Conservation (phyloP, 2,329 filamentous ascomycete genomes). For the Ascochyta rabiei region DNA sequence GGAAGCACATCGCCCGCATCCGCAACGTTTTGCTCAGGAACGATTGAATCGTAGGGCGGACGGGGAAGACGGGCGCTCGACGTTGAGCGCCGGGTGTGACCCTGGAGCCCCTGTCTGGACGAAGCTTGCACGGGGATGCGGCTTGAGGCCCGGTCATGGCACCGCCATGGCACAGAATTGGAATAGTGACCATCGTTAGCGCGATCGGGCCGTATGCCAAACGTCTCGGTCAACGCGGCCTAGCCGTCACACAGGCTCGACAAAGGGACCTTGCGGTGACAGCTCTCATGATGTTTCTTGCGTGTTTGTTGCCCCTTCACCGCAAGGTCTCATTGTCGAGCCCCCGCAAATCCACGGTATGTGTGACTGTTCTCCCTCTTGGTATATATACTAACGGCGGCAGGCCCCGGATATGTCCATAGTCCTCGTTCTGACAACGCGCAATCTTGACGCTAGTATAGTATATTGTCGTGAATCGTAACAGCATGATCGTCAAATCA, state of each 20-base stretch:
- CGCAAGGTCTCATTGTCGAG: conserved; percentile 17
- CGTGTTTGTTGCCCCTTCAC: conserved; percentile 34
- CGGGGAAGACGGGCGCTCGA: conserved; percentile 35
- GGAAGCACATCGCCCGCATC: conserved; percentile 24
- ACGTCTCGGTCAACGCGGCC: conserved; percentile 34
- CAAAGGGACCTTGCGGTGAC: conserved; percentile 38
- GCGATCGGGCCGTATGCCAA: conserved; percentile 34
- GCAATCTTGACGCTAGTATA: conserved; percentile 29
- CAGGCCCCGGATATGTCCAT: conserved; percentile 29
- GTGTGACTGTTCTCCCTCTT: conserved; percentile 25
- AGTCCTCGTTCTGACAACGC: conserved; percentile 25
- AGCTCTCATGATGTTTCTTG: conserved; percentile 33
- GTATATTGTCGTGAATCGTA: conserved; percentile 20
- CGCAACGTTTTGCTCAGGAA: conserved; percentile 25
- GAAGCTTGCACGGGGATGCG: conserved; percentile 21
- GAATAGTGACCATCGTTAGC: conserved; percentile 18
- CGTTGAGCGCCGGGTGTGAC: conserved; percentile 24
- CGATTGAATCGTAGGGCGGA: conserved; percentile 28
- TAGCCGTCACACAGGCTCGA: conserved; percentile 34
- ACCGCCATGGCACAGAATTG: conserved; percentile 16
- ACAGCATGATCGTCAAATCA: conserved; percentile 37
- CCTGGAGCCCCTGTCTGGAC: conserved; percentile 11
- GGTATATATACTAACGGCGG: conserved; percentile 30
- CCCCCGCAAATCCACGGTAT: conserved; percentile 18
- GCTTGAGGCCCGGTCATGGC: conserved; percentile 5